Conservation (phyloP, 805 yeast genomes). For the Yarrowia yakushimensis region DNA sequence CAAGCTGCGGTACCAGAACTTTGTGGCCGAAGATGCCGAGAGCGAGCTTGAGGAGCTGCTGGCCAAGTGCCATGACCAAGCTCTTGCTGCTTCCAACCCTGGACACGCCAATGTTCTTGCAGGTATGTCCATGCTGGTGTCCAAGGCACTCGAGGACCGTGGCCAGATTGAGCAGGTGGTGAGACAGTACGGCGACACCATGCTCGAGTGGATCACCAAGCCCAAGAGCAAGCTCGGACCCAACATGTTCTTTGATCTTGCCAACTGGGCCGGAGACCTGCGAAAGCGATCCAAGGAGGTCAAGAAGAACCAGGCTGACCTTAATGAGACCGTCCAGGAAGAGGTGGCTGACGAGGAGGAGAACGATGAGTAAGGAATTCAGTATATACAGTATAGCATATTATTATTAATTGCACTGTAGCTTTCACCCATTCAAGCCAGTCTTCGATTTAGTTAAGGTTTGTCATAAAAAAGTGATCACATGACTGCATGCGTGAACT, state of each 20-base stretch:
- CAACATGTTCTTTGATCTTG: conserved; percentile 66
- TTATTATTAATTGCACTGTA: neutral
- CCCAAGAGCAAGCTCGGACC: conserved; percentile 49
- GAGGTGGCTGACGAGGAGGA: conserved; percentile 15
- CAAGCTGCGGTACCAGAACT: conserved; percentile 42
- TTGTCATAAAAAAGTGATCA: neutral
- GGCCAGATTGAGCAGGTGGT: conserved; percentile 39
- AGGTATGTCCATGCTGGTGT: conserved; percentile 51
- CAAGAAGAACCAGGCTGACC: neutral
- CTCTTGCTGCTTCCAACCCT: conserved; percentile 43
- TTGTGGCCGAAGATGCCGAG: conserved; percentile 32
- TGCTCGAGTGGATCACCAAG: conserved; percentile 59
- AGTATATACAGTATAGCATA: neutral
- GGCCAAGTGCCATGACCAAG: conserved; percentile 41
- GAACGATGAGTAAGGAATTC: neutral
- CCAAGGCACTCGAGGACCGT: conserved; percentile 46
- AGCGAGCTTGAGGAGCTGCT: conserved; percentile 25
- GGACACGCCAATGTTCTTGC: conserved; percentile 22
- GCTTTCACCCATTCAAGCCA: too few relatives aligned
- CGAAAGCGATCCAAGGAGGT: conserved; percentile 4
- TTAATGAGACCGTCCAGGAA: neutral
- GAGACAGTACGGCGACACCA: conserved; percentile 52
- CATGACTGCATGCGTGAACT: conserved; percentile 2
- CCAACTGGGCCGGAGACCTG: conserved; percentile 58
- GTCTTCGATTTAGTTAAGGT: neutral